Evolutionary conservation across 805 yeast species (phyloP).

Genomic region (Candida coleopterorum): DNA sequence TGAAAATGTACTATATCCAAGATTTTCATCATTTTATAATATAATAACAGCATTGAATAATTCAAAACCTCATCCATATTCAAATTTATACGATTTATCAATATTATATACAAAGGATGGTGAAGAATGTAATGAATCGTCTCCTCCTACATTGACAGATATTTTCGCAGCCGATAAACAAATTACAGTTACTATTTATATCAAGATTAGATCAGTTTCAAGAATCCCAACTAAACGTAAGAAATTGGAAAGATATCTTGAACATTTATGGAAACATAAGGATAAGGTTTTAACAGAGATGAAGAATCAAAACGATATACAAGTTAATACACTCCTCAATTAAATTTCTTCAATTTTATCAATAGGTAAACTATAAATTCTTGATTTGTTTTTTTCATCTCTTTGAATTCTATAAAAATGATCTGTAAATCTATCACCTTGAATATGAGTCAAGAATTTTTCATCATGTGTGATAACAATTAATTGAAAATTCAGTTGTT

Average conservation of each 20-base stretch:
- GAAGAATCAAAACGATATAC: conserved; percentile 4
- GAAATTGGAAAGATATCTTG: conserved; percentile 72
- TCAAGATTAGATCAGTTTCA: conserved; percentile 41
- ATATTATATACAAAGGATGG: conserved; percentile 31
- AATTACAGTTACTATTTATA: conserved; percentile 42
- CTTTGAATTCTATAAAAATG: conserved; percentile 79
- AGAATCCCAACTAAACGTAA: conserved; percentile 50
- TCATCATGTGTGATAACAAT: conserved; percentile 97
- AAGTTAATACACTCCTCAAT: not conserved
- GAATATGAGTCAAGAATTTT: conserved; percentile 77
- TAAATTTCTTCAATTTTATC: conserved; percentile 30
- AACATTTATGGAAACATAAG: conserved; percentile 65
- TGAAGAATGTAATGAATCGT: conserved; percentile 9
- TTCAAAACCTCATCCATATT: conserved; percentile 29
- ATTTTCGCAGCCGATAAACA: conserved; percentile 19
- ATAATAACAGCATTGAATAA: conserved; percentile 39
- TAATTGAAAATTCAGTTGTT: conserved; percentile 85
- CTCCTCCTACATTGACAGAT: conserved; percentile 31
- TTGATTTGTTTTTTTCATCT: conserved; percentile 76
- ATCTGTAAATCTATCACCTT: conserved; percentile 80
- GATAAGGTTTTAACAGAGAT: conserved; percentile 41
- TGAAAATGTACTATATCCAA: conserved; percentile 66
- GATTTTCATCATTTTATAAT: conserved; percentile 58
- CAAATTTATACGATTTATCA: conserved; percentile 53
- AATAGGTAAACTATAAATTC: conserved; percentile 51